Conservation (phyloP, 441 rosid species). For the Populus hybrid region DNA sequence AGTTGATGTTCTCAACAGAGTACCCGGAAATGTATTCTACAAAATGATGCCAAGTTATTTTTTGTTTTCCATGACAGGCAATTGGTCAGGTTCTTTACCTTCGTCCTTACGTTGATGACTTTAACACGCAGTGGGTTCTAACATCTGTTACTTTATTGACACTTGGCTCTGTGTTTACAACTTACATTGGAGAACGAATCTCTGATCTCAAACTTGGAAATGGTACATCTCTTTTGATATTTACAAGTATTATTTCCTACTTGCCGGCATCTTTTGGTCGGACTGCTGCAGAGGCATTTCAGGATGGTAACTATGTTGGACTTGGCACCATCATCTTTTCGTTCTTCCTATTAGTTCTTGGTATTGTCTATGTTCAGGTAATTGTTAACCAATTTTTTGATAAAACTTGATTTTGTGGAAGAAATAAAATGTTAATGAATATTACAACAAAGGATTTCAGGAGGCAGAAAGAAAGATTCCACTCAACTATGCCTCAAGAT, state of each 20-base stretch:
- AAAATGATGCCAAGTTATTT: neutral
- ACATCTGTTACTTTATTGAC: slow-evolving; percentile 80
- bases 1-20: neutral
- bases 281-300: slow-evolving; percentile 74
- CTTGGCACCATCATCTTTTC: slow-evolving; percentile 63
- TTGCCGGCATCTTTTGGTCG: slow-evolving; percentile 96
- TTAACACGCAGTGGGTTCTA: slow-evolving; percentile 80
- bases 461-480: slow-evolving; percentile 99
- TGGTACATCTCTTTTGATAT: slow-evolving; percentile 90
- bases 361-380: slow-evolving; percentile 98
- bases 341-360: slow-evolving; percentile 75
- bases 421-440: slow-evolving; percentile 27
- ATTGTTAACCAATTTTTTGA: slow-evolving; percentile 16
- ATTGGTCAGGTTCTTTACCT: slow-evolving; percentile 90
- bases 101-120: slow-evolving; percentile 90
- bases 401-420: slow-evolving; percentile 10
- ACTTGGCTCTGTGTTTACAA: slow-evolving; percentile 85
- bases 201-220: slow-evolving; percentile 95
- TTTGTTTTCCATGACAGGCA: slow-evolving; percentile 47
- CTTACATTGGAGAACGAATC: slow-evolving; percentile 85
- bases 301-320: slow-evolving; percentile 91
- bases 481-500: slow-evolving; percentile 93
- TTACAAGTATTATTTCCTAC: slow-evolving; percentile 95
- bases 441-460: slow-evolving; percentile 50
- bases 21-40: neutral